Base-by-base conservation (phyloP, 2,329 filamentous ascomycete species). In the Ophiostoma novo-ulmi region DNA sequence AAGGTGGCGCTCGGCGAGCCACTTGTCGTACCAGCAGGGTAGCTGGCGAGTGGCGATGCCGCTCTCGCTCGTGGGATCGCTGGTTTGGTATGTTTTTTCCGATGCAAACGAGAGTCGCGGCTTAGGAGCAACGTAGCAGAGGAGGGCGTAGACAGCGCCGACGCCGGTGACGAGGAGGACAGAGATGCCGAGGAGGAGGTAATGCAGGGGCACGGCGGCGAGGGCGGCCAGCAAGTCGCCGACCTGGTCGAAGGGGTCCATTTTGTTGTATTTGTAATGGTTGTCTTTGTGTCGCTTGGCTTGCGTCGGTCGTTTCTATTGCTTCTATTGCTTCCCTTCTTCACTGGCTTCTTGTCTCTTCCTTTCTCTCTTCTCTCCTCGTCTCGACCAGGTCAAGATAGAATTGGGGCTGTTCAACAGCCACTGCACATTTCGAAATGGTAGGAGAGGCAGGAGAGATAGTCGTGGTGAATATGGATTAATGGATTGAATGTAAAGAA, bases 21-120 rank as follows among this genome's bases (percentile, higher is more conserved):
- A 90, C 78, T 85, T 84, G 79, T 97, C 93, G 78, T 92, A 88
- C 94, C 94, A 98, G 82, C 92, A 97, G 13, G 94, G 91, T 38
- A 97, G 83, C 74, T 87, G 85, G 7, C 82, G 80, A 31, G 79
- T 74, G n/a, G 71, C 71, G 70, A 72, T 76, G 77, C 80, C 63
- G n/a, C n/a, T 67, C 13, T 68, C 41, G 68, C 90, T 90, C 75
- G 89, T 84, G 58, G 89, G 84, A 52, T 88, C 82, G 58, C 93
- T 89, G 4, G 92, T 96, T 67, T 88, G 85, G 82, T 94, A 99
- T 52, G 85, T 88, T 82, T 95, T 97, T 79, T 99, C 95, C 41
- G 92, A 92, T 4, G 87, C 84, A 44, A 89, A 83, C 1, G 92
- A 86, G 35, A 84, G 81, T 71, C 95, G 91, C 11, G 95, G 95